These are phyloP conservation scores for Anisodus acutangulus DNA, from an alignment of 257 asterid genomes.

Conservation along the genomic window DNA sequence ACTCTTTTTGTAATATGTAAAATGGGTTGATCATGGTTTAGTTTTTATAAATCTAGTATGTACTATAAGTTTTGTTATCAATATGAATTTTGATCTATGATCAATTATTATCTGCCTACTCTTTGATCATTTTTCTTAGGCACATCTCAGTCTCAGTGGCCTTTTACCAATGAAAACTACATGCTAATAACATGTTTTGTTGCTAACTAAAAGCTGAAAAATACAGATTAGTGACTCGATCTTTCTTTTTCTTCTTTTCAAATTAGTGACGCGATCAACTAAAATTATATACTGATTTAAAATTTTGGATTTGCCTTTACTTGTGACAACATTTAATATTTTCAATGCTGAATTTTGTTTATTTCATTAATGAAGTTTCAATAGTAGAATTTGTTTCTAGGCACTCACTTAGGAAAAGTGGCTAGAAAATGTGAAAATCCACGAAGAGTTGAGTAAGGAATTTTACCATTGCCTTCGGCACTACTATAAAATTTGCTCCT, in stretches of 20 bases:
- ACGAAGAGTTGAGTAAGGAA: too few species aligned
- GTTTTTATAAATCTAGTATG: neutral
- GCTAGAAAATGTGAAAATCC: too few species aligned
- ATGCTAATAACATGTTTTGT: neutral
- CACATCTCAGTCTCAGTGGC: neutral
- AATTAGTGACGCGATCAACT: neutral
- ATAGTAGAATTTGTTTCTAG: too few species aligned
- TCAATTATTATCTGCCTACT: neutral
- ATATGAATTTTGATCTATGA: neutral
- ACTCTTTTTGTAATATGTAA: neutral
- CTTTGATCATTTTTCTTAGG: neutral
- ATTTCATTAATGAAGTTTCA: too few species aligned
- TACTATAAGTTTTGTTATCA: neutral
- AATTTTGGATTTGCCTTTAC: too few species aligned
- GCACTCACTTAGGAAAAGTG: too few species aligned
- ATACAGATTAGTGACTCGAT: neutral
- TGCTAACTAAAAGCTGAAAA: neutral
- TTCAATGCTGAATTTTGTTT: too few species aligned
- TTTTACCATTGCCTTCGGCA: too few species aligned
- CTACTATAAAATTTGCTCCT: neutral
- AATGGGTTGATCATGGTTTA: neutral
- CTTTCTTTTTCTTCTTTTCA: too few species aligned
- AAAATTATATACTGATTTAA: neutral
- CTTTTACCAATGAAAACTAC: neutral
- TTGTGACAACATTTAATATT: too few species aligned